Conservation (phyloP, 2,329 filamentous ascomycete genomes). For the Phialophora expanda region DNA sequence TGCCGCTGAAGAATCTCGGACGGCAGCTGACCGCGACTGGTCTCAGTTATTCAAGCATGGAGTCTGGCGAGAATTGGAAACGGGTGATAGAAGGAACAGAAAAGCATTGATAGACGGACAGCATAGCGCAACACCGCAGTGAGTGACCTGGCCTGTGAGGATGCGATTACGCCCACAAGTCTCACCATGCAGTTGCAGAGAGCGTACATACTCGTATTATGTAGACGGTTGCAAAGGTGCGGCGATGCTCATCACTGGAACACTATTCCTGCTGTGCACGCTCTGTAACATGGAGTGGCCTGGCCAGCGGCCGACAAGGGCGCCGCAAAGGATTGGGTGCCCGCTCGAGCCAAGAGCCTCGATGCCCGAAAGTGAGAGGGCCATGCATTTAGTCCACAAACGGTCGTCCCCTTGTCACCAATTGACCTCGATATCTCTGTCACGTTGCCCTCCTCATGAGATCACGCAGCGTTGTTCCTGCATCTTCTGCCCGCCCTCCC, state of each 20-base stretch:
- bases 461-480: constrained; percentile 1
- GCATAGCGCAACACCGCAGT: not conserved
- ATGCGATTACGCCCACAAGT: not conserved
- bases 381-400: not conserved
- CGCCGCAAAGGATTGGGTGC: not conserved
- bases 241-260: not conserved
- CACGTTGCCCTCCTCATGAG: not conserved
- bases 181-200: not conserved
- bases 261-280: not conserved
- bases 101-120: constrained; percentile 10
- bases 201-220: not conserved
- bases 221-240: not conserved
- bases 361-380: not conserved
- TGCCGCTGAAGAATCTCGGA: not conserved
- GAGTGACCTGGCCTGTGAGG: not conserved
- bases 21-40: not conserved
- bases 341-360: not conserved
- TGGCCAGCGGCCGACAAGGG: not conserved
- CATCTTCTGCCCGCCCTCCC: not conserved
- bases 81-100: constrained; percentile 2
- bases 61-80: constrained; percentile 4
- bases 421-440: not conserved
- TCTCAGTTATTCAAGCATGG: constrained; percentile 44
- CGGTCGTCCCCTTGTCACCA: not conserved
- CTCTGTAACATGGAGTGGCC: not conserved